A percentile compares a stretch with the other conserved stretches of the same genome.
phyloP scores from a whole-genome alignment of 805 yeast species.

The Wickerhamiella siamensis region DNA sequence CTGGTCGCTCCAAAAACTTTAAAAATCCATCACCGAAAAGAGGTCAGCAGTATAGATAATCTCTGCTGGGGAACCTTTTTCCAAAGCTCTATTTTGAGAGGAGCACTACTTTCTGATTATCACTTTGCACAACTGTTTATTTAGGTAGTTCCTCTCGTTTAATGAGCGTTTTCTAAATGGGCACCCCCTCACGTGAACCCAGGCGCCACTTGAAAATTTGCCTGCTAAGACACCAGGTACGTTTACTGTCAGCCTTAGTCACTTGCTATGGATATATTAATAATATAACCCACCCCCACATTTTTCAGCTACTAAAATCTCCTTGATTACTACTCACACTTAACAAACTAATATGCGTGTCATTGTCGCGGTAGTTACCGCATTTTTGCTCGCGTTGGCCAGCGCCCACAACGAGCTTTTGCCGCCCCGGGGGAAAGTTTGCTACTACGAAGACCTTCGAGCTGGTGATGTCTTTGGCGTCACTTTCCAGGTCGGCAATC shows the following conservation, averaged over 20 bases:
- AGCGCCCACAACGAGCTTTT: slow-evolving; percentile 68
- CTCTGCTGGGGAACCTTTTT: not conserved
- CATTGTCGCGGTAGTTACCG: slow-evolving; percentile 8
- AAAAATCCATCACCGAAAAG: not conserved
- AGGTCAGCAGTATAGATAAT: not conserved
- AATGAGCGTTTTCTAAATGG: not conserved
- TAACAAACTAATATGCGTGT: not conserved
- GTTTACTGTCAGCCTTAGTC: too few relatives aligned
- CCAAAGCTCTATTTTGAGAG: not conserved
- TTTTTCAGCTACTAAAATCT: too few relatives aligned
- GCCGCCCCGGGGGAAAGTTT: slow-evolving; percentile 71
- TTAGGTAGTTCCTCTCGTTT: not conserved
- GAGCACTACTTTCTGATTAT: not conserved
- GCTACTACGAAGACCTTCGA: slow-evolving; percentile 75
- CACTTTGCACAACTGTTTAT: not conserved
- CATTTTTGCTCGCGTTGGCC: slow-evolving; percentile 8
- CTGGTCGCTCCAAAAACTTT: not conserved
- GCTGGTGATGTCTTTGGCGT: slow-evolving; percentile 76
- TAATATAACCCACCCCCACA: too few relatives aligned
- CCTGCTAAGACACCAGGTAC: too few relatives aligned
- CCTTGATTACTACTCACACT: not conserved
- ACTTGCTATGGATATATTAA: too few relatives aligned
- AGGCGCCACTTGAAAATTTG: too few relatives aligned
- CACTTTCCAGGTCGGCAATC: slow-evolving; percentile 84
- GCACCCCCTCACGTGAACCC: too few relatives aligned